phyloP scores from a whole-genome alignment of 179 eudicot genomes.

The Beta lomatogona region DNA sequence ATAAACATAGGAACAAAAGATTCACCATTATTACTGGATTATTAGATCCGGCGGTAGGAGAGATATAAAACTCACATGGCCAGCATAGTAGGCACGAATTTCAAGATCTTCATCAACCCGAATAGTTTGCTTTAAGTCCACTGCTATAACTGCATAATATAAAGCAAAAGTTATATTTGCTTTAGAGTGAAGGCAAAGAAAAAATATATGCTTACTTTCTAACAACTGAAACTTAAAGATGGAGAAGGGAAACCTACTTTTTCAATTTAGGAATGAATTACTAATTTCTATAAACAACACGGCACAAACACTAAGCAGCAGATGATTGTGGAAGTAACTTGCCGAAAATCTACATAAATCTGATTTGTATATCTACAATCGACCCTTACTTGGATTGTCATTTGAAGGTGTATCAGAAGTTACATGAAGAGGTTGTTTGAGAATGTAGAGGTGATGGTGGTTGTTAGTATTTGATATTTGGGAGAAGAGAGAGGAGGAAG shows the following conservation, averaged over 20 bases:
- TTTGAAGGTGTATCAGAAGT: background rate
- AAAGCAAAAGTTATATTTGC: background rate
- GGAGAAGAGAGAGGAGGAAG: background rate
- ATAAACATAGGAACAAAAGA: background rate
- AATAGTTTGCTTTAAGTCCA: conserved; percentile 85
- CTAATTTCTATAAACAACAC: background rate
- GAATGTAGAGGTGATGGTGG: background rate
- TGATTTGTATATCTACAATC: background rate
- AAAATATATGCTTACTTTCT: background rate
- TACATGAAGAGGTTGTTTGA: background rate
- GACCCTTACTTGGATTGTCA: background rate
- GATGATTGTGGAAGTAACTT: background rate
- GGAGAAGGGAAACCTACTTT: background rate
- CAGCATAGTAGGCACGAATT: conserved; percentile 95
- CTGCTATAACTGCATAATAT: conserved; percentile 59
- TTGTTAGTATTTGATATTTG: background rate
- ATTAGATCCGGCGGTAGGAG: background rate
- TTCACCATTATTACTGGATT: background rate
- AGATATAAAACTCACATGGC: conserved; percentile 62
- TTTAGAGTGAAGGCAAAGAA: background rate
- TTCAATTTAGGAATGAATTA: background rate
- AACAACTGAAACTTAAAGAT: background rate
- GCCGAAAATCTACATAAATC: background rate
- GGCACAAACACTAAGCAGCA: background rate
- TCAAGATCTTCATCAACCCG: conserved; percentile 85